Percentiles rank a stretch among this genome's conserved stretches.
Conservation (phyloP, 2,329 filamentous ascomycete genomes). For the Neopestalotiopsis sp. region DNA sequence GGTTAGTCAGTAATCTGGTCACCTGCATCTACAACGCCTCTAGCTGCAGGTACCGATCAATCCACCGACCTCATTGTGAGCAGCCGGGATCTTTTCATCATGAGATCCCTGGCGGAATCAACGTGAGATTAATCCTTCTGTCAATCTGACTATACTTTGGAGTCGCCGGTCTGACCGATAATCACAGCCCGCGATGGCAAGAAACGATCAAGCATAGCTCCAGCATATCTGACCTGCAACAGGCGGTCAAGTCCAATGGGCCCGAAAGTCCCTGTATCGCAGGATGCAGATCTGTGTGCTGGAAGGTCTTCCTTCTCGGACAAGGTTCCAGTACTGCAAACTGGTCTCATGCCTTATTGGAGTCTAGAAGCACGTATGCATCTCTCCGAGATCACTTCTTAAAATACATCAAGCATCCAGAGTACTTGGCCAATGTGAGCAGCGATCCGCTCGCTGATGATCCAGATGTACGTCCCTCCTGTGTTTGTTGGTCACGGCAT, state of each 20-base stretch:
- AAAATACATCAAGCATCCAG: slow-evolving; percentile 82
- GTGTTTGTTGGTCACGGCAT: no score
- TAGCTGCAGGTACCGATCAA: slow-evolving; percentile 11
- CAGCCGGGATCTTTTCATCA: not conserved
- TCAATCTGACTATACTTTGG: not conserved
- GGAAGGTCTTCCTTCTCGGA: slow-evolving; percentile 90
- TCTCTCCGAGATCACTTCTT: slow-evolving; percentile 77
- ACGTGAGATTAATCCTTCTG: slow-evolving; percentile 36
- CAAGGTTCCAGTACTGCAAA: slow-evolving; percentile 66
- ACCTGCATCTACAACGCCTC: not conserved
- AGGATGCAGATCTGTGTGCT: slow-evolving; percentile 85
- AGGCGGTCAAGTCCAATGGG: slow-evolving; percentile 66
- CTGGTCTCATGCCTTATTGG: slow-evolving; percentile 72
- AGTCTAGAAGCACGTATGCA: slow-evolving; percentile 76
- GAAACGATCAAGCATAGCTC: slow-evolving; percentile 63
- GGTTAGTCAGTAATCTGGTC: not conserved
- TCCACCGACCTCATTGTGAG: not conserved
- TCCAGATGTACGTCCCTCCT: slow-evolving; percentile 48
- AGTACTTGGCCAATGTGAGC: slow-evolving; percentile 73
- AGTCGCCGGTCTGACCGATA: slow-evolving; percentile 9
- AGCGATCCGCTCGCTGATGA: slow-evolving; percentile 89
- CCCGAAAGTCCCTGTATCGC: slow-evolving; percentile 68
- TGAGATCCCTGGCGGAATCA: slow-evolving; percentile 20
- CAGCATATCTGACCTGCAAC: slow-evolving; percentile 66
- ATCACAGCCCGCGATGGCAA: slow-evolving; percentile 69